Evolutionary conservation across 331 rosid species (phyloP).

Genomic region (Stylosanthes scabra): DNA sequence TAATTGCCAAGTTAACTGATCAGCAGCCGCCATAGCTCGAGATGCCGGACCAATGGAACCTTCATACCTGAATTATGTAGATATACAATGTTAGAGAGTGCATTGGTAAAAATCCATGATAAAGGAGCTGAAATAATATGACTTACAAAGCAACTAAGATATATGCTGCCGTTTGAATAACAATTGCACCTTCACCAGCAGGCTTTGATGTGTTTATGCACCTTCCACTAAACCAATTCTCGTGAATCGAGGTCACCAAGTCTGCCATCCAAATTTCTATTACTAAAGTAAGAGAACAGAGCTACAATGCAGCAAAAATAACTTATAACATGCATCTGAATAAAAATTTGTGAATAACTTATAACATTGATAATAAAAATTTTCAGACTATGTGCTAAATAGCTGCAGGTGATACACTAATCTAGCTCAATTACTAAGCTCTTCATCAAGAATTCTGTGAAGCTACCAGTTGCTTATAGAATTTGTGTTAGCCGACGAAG

Average conservation of each 20-base stretch:
- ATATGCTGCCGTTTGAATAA: slow-evolving; percentile 80
- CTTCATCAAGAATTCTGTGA: slow-evolving; percentile 1
- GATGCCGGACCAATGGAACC: slow-evolving; percentile 91
- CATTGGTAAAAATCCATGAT: slow-evolving; percentile 12
- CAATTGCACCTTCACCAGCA: slow-evolving; percentile 84
- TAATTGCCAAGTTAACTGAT: slow-evolving; percentile 74
- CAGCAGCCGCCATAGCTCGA: slow-evolving; percentile 81
- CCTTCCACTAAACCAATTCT: slow-evolving; percentile 85
- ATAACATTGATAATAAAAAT: not conserved
- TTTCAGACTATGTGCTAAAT: slow-evolving; percentile 19
- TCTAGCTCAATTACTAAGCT: not conserved
- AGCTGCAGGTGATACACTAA: not conserved
- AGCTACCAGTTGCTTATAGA: not conserved
- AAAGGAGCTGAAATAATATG: slow-evolving; percentile 31
- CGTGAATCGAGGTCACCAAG: slow-evolving; percentile 80
- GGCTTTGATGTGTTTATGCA: slow-evolving; percentile 81
- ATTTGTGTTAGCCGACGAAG: not conserved
- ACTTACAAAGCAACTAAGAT: slow-evolving; percentile 81
- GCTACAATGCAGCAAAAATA: slow-evolving; percentile 27
- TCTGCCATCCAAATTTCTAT: slow-evolving; percentile 52
- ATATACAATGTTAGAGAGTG: not conserved
- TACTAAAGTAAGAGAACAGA: slow-evolving; percentile 27
- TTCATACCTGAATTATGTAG: slow-evolving; percentile 62
- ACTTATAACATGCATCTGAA: not conserved
- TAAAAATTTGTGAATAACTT: too few species aligned